Percentiles rank a stretch among this genome's conserved stretches.
Conservation (phyloP, 495 filamentous ascomycete species). For the Penicillium samsonianum region DNA sequence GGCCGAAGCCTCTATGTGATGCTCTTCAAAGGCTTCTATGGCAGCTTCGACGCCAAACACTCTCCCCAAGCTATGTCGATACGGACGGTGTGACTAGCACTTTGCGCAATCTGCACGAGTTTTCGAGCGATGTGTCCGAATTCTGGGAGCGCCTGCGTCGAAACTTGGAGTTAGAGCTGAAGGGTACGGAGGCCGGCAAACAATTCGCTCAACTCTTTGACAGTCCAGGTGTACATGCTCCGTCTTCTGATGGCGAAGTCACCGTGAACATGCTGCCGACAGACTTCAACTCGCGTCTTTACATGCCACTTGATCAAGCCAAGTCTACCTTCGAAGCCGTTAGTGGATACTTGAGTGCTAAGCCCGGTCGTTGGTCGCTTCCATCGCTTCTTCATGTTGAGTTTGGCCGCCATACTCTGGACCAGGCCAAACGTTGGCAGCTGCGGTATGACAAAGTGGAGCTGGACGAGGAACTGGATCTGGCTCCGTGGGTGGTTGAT, state of each 20-base stretch:
- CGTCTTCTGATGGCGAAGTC: slow-evolving; percentile 5
- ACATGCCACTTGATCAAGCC: slow-evolving; percentile 38
- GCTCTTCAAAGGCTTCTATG: slow-evolving; percentile 50
- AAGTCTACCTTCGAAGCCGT: slow-evolving; percentile 38
- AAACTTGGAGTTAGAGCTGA: slow-evolving; percentile 54
- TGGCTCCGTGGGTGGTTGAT: slow-evolving; percentile 41
- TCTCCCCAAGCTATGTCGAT: slow-evolving; percentile 45
- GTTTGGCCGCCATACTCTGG: slow-evolving; percentile 58
- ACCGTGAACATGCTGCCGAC: slow-evolving; percentile 37
- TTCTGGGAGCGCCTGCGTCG: slow-evolving; percentile 58
- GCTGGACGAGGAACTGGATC: slow-evolving; percentile 54
- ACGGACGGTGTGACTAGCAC: slow-evolving; percentile 46
- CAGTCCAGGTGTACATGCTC: slow-evolving; percentile 26
- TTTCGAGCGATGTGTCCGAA: slow-evolving; percentile 48
- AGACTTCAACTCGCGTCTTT: slow-evolving; percentile 45
- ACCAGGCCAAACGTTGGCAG: slow-evolving; percentile 55
- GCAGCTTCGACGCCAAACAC: slow-evolving; percentile 39
- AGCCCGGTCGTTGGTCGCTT: slow-evolving; percentile 43
- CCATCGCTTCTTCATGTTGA: slow-evolving; percentile 59
- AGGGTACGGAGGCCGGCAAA: slow-evolving; percentile 42
- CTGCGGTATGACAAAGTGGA: slow-evolving; percentile 58
- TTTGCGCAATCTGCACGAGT: slow-evolving; percentile 46
- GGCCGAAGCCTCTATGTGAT: slow-evolving; percentile 54
- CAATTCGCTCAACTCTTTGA: slow-evolving; percentile 51
- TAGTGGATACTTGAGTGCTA: slow-evolving; percentile 32